phyloP scores from a whole-genome alignment of 192 early-diverging fungal species.

The Bifiguratus adelaidae region DNA sequence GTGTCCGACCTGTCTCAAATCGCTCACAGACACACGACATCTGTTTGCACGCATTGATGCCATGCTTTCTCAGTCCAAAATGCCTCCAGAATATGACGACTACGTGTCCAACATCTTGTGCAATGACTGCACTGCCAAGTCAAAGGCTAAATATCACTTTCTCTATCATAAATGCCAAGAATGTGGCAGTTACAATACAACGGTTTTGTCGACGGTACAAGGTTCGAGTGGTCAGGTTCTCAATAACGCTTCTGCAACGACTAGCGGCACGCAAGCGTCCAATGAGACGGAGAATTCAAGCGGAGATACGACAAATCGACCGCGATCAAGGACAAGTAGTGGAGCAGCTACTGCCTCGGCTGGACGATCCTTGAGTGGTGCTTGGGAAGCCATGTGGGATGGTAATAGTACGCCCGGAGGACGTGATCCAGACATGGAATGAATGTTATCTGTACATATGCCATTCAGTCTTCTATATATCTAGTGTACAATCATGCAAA shows the following conservation, averaged over 20 bases:
- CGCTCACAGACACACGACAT: constrained; percentile 70
- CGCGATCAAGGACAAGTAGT: too few species aligned
- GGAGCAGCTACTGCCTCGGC: too few species aligned
- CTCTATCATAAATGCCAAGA: constrained; percentile 88
- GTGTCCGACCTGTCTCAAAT: constrained; percentile 91
- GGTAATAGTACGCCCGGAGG: too few species aligned
- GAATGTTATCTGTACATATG: too few species aligned
- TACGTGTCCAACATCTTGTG: constrained; percentile 70
- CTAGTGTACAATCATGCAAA: too few species aligned
- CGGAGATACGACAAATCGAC: too few species aligned
- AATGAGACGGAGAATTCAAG: too few species aligned
- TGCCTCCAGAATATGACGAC: constrained; percentile 85
- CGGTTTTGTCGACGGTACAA: constrained; percentile 49
- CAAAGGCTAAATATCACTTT: constrained; percentile 83
- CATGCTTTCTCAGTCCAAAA: constrained; percentile 65
- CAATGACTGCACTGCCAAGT: constrained; percentile 90
- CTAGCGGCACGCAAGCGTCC: neutral
- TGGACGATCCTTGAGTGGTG: too few species aligned
- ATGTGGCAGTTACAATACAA: constrained; percentile 89
- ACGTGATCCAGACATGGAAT: too few species aligned
- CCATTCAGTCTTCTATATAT: too few species aligned
- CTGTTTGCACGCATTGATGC: constrained; percentile 80
- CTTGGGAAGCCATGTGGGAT: too few species aligned
- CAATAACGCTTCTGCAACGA: neutral
- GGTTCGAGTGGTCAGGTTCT: neutral